Evolutionary conservation across 139 green algal species (phyloP).

Genomic region (Tetratostichococcus sp.): DNA sequence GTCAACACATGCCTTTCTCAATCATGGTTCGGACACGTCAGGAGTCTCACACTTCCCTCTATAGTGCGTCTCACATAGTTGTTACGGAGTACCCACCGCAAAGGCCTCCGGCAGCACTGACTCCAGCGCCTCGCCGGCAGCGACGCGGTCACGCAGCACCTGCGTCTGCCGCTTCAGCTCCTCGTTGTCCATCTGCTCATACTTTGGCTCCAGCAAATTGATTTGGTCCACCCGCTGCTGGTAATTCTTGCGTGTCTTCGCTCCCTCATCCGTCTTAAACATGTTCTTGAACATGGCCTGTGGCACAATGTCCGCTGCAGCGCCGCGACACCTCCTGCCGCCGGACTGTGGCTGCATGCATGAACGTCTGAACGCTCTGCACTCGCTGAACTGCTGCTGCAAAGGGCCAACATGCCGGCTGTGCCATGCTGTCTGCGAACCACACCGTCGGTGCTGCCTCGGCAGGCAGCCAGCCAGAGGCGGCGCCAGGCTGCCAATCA

Average conservation of each 20-base stretch:
- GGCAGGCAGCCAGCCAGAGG: conserved; percentile 3
- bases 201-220: conserved; percentile 78
- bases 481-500: conserved; percentile 27
- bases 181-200: conserved; percentile 73
- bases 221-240: conserved; percentile 71
- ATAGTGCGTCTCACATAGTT: too few species aligned
- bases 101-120: conserved; percentile 84
- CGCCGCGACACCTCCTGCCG: conserved; percentile 9
- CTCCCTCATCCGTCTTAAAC: conserved; percentile 28
- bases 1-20: too few species aligned
- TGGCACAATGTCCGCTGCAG: conserved; percentile 7
- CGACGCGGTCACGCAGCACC: conserved; percentile 64
- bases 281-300: conserved; percentile 26
- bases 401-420: not conserved
- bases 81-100: conserved; percentile 39
- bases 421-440: not conserved
- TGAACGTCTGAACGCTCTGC: not conserved
- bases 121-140: conserved; percentile 70
- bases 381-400: not conserved
- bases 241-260: conserved; percentile 35
- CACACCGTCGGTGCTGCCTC: not conserved
- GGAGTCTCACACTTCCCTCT: too few species aligned
- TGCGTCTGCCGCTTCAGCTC: conserved; percentile 77
- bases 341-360: not conserved
- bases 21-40: too few species aligned